Percentiles rank a stretch among this genome's conserved stretches.
Evolutionary conservation across 306 rosid genomes (phyloP).

Genomic region (Gastrolobium bilobum): DNA sequence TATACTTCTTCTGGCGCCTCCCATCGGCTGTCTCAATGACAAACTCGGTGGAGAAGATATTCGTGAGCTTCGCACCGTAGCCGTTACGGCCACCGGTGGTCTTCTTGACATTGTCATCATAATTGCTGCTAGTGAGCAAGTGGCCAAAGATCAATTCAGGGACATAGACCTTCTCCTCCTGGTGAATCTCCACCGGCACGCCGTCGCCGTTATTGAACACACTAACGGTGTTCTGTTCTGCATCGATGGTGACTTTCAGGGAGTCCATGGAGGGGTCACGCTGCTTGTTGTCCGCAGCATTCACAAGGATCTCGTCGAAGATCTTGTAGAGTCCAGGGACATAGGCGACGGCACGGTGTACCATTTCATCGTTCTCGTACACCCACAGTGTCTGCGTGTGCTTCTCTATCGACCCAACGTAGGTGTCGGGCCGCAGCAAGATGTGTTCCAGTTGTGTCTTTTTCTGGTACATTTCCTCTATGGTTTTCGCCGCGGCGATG

Average conservation of each 20-base stretch:
- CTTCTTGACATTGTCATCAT: slow-evolving; percentile 83
- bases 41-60: slow-evolving; percentile 89
- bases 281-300: slow-evolving; percentile 97
- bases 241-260: slow-evolving; percentile 71
- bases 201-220: slow-evolving; percentile 90
- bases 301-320: slow-evolving; percentile 94
- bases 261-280: slow-evolving; percentile 84
- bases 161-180: slow-evolving; percentile 92
- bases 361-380: slow-evolving; percentile 75
- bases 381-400: slow-evolving; percentile 92
- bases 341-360: slow-evolving; percentile 70
- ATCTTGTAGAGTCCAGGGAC: slow-evolving; percentile 96
- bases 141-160: slow-evolving; percentile 96
- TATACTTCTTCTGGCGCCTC: slow-evolving; percentile 80
- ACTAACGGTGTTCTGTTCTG: slow-evolving; percentile 61
- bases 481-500: slow-evolving; percentile 64
- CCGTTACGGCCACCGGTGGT: slow-evolving; percentile 97
- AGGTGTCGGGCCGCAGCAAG: slow-evolving; percentile 94
- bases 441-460: slow-evolving; percentile 96
- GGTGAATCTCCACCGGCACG: slow-evolving; percentile 92
- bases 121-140: slow-evolving; percentile 87
- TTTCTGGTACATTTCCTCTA: slow-evolving; percentile 93
- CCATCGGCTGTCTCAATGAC: slow-evolving; percentile 95
- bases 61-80: slow-evolving; percentile 94
- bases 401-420: slow-evolving; percentile 89